Base-by-base conservation (phyloP, 202 grass and related monocot species). In the Alloteropsis angusta region DNA sequence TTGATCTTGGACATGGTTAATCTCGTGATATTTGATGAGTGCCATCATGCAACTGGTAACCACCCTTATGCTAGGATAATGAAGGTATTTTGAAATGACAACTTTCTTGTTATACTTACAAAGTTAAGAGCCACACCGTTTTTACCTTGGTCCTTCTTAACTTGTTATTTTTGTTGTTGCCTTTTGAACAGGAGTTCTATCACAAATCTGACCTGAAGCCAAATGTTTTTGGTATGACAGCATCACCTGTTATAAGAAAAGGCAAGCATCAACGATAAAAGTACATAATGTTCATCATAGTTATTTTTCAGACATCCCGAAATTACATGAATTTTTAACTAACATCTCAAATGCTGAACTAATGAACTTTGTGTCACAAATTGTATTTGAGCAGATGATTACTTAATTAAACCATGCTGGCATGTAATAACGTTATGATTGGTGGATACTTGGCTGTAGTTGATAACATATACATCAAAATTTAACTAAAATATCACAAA, bases 51-150 rank as follows among this genome's bases (percentile, higher is more conserved):
- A 74, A 94, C 87, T 53, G 87, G 89, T 42, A 94, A 88, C 52
- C 94, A 94, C 71, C 91, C 94, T 45, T 97, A 97, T 65, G 78
- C 80, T 41, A 90, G 76, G 71, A 90, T 97, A 85, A 97, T 97
- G 94, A 94, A 82, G 94, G 94, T 97, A 90, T 75, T 78, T 3
- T 65, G 65, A 50, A 77, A 81, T 60, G 16, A 66, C 11, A 26
- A 80, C 45, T 71, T 65, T 39, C 10, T 64, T 83, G 47, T 59
- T 43, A 75, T 87, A 36, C 35, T 48, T 69, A 60, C 7, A 74
- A 30, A 64, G 45, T 71, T 71, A 50, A 0, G 0, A 19, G 65
- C 28, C 47, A 46, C 28, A 42, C 59, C 49, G 6, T 75, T 73
- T 65, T 54, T 21, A 17, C 18, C 48, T 81, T 71, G 56, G 50